Evolutionary conservation across 345 rosid species (phyloP).

Genomic region (Citrus unshiu): DNA sequence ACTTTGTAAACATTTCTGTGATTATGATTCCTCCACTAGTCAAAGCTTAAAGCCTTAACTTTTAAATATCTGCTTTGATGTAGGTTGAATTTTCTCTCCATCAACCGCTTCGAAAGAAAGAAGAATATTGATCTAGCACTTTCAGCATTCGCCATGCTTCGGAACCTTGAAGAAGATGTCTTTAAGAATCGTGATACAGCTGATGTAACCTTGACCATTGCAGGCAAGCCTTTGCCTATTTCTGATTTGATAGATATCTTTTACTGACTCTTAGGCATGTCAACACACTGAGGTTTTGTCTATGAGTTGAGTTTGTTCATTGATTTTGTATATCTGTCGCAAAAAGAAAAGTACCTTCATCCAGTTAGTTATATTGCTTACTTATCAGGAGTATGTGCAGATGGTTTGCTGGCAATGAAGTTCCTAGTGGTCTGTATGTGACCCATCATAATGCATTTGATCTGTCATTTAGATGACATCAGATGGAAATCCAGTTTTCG

Average conservation of each 20-base stretch:
- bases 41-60: no score
- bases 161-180: slow-evolving; percentile 33
- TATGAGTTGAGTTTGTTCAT: not conserved
- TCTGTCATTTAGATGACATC: not conserved
- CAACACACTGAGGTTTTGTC: not conserved
- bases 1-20: no score
- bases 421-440: not conserved
- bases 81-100: slow-evolving; percentile 79
- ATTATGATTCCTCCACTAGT: no score
- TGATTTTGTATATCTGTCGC: not conserved
- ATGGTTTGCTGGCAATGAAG: not conserved
- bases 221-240: slow-evolving; percentile 43
- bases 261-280: not conserved
- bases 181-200: slow-evolving; percentile 16
- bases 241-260: not conserved
- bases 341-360: not conserved
- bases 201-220: slow-evolving; percentile 63
- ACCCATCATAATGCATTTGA: not conserved
- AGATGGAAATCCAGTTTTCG: not conserved
- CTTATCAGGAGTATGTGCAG: not conserved
- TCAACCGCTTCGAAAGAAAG: slow-evolving; percentile 85
- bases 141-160: slow-evolving; percentile 74
- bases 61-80: slow-evolving; percentile 3
- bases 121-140: slow-evolving; percentile 86
- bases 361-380: not conserved